Conservation (phyloP, 257 asterid genomes). For the Solanum gandarillasii region DNA sequence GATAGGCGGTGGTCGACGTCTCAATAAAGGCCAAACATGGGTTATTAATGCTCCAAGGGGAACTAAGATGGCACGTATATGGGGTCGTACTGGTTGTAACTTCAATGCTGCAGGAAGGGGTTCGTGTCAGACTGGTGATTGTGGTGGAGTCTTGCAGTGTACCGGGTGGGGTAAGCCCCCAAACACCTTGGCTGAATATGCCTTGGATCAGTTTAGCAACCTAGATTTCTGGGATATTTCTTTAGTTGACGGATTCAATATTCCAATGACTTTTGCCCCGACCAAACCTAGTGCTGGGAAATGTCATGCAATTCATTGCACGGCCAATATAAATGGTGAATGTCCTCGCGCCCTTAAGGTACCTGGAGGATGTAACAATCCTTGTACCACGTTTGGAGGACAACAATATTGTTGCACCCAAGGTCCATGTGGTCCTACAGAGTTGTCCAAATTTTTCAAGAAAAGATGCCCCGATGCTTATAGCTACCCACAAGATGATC, state of each 20-base stretch:
- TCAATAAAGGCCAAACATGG: constrained; percentile 17
- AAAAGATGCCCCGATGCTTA: constrained; percentile 43
- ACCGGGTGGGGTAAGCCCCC: constrained; percentile 39
- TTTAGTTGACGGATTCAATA: constrained; percentile 50
- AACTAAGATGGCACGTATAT: constrained; percentile 14
- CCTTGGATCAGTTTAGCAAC: constrained; percentile 24
- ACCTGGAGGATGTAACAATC: constrained; percentile 73
- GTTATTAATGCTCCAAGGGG: neutral
- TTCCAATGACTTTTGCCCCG: constrained; percentile 24
- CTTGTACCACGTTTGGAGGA: constrained; percentile 57
- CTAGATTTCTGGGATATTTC: constrained; percentile 53
- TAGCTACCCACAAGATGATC: constrained; percentile 45
- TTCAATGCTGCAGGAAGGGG: constrained; percentile 15
- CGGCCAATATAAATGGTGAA: constrained; percentile 36
- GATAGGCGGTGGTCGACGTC: constrained; percentile 16
- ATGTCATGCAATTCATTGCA: constrained; percentile 29
- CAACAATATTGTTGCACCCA: constrained; percentile 55
- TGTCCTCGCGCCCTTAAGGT: constrained; percentile 42
- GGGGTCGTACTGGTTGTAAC: constrained; percentile 29
- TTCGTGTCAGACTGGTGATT: constrained; percentile 25
- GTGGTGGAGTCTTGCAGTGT: constrained; percentile 27
- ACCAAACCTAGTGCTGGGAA: neutral
- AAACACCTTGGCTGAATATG: constrained; percentile 49
- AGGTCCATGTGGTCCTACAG: constrained; percentile 53
- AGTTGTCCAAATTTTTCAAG: constrained; percentile 44